Base-by-base conservation (phyloP, 768 basidiomycete species). In the Mycena rosella region DNA sequence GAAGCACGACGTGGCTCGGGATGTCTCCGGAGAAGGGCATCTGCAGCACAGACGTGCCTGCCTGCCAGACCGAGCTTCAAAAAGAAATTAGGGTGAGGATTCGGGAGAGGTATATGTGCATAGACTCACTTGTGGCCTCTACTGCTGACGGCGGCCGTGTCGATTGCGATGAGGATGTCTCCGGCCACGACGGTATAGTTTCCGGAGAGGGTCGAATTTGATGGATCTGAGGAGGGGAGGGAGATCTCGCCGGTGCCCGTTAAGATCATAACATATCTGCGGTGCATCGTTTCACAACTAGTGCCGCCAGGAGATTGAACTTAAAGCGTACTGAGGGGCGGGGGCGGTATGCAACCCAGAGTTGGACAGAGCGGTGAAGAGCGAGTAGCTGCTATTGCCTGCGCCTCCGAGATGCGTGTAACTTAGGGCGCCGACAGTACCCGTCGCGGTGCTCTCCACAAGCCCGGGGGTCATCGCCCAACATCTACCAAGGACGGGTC, bases 61-160 rank as follows among this genome's bases (percentile, higher is more conserved):
- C 48, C 22, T 68, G 54, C 67, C 67, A 68, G 34, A 68, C 67
- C 18, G 67, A 57, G 53, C 67, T 68, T n/a, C n/a, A n/a, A n/a
- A n/a, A n/a, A 27, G 40, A 48, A 63, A 34, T 7, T 29, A 42
- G n/a, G 15, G 11, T 32, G 8, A 36, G 30, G 5, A 45, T 14
- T 14, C 4, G 5, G n/a, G 4, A 45, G 13, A 22, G 10, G 36
- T n/a, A 18, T 38, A 20, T 26, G 30, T 26, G 6, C 5, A 34
- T 36, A 36, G 14, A 57, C 67, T 9, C 56, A 68, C 67, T 68
- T 68, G 56, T 68, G 67, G 20, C 67, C 67, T 47, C 42, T 11
- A 5, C 15, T 29, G n/a, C 67, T 68, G n/a, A 36, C 29, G 22
- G 14, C 60, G 13, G 67, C 55, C 3, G 51, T 51, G 24, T 68